phyloP scores from a whole-genome alignment of 768 basidiomycete species.

The Trametes cubensis region DNA sequence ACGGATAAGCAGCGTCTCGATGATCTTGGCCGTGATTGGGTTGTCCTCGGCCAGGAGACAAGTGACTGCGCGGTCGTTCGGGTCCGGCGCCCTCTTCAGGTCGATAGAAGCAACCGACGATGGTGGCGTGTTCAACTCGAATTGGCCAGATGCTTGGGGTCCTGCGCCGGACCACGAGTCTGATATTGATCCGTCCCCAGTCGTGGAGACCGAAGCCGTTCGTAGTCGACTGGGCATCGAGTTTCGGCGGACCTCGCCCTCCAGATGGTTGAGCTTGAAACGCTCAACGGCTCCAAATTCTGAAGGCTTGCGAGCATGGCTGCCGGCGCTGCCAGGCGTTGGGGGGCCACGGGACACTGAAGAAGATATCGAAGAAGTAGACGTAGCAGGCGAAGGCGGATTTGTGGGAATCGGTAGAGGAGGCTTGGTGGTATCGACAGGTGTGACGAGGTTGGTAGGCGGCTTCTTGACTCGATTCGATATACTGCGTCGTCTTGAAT shows the following conservation, averaged over 20 bases:
- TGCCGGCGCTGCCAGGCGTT: constrained; percentile 63
- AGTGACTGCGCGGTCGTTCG: constrained; percentile 86
- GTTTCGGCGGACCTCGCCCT: constrained; percentile 73
- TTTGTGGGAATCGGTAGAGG: constrained; percentile 61
- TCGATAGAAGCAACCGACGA: constrained; percentile 88
- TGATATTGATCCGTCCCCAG: constrained; percentile 76
- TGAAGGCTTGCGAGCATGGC: constrained; percentile 83
- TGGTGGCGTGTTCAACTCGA: constrained; percentile 66
- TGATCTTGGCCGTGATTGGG: constrained; percentile 96
- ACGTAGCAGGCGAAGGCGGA: constrained; percentile 90
- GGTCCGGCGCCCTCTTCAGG: constrained; percentile 73
- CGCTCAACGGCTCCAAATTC: constrained; percentile 87
- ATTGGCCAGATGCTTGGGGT: constrained; percentile 42
- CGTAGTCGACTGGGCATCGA: constrained; percentile 87
- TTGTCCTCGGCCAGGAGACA: constrained; percentile 97
- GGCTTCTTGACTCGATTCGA: constrained; percentile 79
- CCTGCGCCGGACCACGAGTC: constrained; percentile 69
- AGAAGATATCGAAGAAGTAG: constrained; percentile 88
- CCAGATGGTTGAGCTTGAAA: constrained; percentile 82
- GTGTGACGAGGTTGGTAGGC: constrained; percentile 70
- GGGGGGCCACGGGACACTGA: constrained; percentile 81
- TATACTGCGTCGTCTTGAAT: constrained; percentile 76
- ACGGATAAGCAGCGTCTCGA: constrained; percentile 90
- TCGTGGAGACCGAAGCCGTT: constrained; percentile 81
- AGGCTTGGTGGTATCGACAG: constrained; percentile 48